Base-by-base conservation (phyloP, 1,284 basidiomycete species). In the Golubevia pallescens region DNA sequence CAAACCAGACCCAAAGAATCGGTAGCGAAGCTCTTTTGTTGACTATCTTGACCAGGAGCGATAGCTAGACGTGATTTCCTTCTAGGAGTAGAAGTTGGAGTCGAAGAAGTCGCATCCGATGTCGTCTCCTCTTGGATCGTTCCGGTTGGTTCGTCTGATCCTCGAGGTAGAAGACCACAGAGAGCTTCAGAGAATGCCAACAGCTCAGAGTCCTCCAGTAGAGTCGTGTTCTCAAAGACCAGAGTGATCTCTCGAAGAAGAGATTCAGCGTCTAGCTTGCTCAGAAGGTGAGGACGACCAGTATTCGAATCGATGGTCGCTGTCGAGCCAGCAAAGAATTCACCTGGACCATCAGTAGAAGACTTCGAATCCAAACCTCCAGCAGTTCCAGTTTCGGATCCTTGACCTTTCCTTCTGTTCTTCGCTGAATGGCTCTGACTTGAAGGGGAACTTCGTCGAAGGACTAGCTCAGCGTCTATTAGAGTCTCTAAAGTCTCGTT, bases 171-270 rank as follows among this genome's bases (percentile, higher is more conserved):
- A 48, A 80, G 61, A 23, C 66, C 66, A 54, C 75, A 78, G 10
- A 80, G 70, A 1, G 75, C 68, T 3, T 68, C 58, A 38, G 78
- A 58, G 55, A 81, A 81, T 34, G 69, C 65, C 0, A 65, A 62
- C 20, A 81, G 74, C 16, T 77, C 73, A 0, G 19, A 52, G 10
- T 72, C 63, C 28, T 75, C 75, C 13, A 81, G 67, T 2, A 73
- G 67, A 1, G 65, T 42, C 48, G 64, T 74, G 60, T 79, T 79
- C 53, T 77, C 70, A 61, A 81, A 76, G 28, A 80, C 66, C 60
- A 63, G 68, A 16, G 65, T 64, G n/a, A 81, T 75, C 1, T 73
- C 77, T 10, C 10, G 60, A 58, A 24, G 42, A 16, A 48, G 42
- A 10, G 42, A 13, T 13, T 48, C 42, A 10, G 42, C 42, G 16